These are phyloP conservation scores for Sarocladium oryzae DNA, from an alignment of 2,329 filamentous ascomycete genomes.

Conservation along the genomic window DNA sequence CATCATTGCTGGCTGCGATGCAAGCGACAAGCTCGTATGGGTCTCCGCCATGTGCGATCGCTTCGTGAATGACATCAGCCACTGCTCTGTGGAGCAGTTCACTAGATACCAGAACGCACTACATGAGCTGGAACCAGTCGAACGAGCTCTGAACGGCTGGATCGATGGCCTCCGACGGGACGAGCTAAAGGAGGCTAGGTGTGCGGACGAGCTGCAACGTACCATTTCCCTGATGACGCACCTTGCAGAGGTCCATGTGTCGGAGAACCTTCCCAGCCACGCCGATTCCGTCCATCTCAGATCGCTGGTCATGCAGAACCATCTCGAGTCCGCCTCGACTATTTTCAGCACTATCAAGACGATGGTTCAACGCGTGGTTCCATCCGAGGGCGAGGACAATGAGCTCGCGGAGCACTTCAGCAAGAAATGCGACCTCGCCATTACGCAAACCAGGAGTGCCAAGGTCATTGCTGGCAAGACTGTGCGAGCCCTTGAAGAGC, in stretches of 20 bases:
- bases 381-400: constrained; percentile 36
- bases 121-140: constrained; percentile 85
- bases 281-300: constrained; percentile 77
- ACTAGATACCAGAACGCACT: constrained; percentile 70
- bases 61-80: constrained; percentile 73
- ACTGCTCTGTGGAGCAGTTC: constrained; percentile 74
- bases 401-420: constrained; percentile 61
- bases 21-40: constrained; percentile 79
- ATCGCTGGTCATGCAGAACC: constrained; percentile 67
- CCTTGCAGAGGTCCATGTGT: constrained; percentile 73
- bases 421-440: constrained; percentile 63
- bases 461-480: constrained; percentile 81
- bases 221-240: constrained; percentile 85
- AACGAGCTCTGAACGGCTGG: constrained; percentile 81
- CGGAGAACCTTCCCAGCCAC: constrained; percentile 61
- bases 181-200: constrained; percentile 78
- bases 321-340: constrained; percentile 70
- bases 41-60: constrained; percentile 77
- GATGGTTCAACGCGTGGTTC: constrained; percentile 62
- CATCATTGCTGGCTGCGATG: constrained; percentile 71
- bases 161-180: constrained; percentile 79
- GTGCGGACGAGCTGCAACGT: constrained; percentile 72
- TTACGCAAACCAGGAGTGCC: constrained; percentile 70
- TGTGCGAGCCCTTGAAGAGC: constrained; percentile 68
- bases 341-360: constrained; percentile 56